Conservation (phyloP, 2,329 filamentous ascomycete species). For the Allantophomopsis cytisporea region DNA sequence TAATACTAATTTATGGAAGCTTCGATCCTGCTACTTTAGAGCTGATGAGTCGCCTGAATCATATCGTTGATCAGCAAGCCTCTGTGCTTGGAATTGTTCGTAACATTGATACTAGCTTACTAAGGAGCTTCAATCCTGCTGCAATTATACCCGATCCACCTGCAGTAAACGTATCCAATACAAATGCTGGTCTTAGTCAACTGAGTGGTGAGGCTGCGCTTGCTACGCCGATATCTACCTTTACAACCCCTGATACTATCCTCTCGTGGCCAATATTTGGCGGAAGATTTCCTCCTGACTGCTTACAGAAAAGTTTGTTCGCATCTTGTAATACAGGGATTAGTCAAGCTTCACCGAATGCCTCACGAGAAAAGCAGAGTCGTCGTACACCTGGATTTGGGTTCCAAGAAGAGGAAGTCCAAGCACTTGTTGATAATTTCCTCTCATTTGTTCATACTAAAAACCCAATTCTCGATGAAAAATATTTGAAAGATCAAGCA, state of each 20-base stretch:
- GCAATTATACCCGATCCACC: conserved; percentile 8
- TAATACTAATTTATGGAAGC: background rate
- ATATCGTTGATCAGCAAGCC: conserved; percentile 2
- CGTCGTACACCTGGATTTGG: background rate
- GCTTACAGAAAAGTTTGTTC: background rate
- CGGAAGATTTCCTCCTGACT: conserved; percentile 1
- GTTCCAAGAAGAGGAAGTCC: conserved; percentile 15
- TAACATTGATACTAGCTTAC: background rate
- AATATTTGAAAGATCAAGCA: conserved; percentile 11
- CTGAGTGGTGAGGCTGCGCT: background rate
- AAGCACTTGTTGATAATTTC: conserved; percentile 16
- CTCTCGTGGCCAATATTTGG: conserved; percentile 16
- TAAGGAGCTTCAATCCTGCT: background rate
- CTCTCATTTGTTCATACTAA: conserved; percentile 21
- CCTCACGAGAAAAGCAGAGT: background rate
- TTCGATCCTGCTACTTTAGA: conserved; percentile 6
- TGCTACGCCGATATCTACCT: conserved; percentile 1
- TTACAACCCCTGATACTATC: conserved; percentile 15
- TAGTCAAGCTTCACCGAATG: background rate
- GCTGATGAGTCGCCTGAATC: conserved; percentile 7
- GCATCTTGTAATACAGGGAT: background rate
- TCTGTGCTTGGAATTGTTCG: conserved; percentile 2
- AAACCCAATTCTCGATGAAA: conserved; percentile 21
- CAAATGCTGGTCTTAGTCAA: background rate
- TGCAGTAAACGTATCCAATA: background rate